These are phyloP conservation scores for Pseudevernia furfuracea DNA, from an alignment of 495 filamentous ascomycete genomes.

Conservation along the genomic window DNA sequence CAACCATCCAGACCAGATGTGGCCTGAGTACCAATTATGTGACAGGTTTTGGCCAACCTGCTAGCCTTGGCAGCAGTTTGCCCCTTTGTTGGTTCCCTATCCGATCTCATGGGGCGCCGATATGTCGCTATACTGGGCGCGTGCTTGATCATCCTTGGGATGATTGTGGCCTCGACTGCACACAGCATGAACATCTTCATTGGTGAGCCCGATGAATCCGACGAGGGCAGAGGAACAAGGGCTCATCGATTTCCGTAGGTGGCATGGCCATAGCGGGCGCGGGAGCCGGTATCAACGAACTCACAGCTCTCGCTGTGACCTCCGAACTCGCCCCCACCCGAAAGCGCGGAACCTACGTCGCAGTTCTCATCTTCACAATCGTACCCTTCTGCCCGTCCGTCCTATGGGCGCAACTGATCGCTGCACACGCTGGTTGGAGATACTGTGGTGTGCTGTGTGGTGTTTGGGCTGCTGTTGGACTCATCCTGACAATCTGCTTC, in stretches of 20 bases:
- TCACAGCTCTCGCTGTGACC: conserved; percentile 61
- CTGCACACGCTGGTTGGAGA: conserved; percentile 52
- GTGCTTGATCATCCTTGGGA: conserved; percentile 53
- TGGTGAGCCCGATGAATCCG: conserved; percentile 37
- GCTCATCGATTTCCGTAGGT: conserved; percentile 35
- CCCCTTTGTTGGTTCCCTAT: conserved; percentile 64
- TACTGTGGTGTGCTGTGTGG: conserved; percentile 55
- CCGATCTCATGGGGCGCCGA: conserved; percentile 61
- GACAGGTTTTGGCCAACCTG: conserved; percentile 50
- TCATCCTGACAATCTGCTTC: conserved; percentile 54
- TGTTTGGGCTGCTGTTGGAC: conserved; percentile 53
- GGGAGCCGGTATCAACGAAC: conserved; percentile 56
- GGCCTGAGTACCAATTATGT: conserved; percentile 24
- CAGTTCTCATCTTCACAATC: conserved; percentile 59
- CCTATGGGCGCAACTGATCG: conserved; percentile 63
- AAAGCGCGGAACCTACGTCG: conserved; percentile 62
- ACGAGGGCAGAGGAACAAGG: conserved; percentile 22
- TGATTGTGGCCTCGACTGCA: conserved; percentile 57
- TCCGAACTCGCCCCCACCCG: conserved; percentile 62
- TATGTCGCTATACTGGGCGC: conserved; percentile 58
- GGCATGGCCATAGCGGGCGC: conserved; percentile 57
- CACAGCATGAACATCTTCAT: conserved; percentile 63
- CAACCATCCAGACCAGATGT: not conserved
- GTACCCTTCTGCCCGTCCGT: conserved; percentile 61
- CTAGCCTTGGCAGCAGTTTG: conserved; percentile 60